These are phyloP conservation scores for Ganoderma meredithae DNA, from an alignment of 1,284 basidiomycete species.

Conservation along the genomic window DNA sequence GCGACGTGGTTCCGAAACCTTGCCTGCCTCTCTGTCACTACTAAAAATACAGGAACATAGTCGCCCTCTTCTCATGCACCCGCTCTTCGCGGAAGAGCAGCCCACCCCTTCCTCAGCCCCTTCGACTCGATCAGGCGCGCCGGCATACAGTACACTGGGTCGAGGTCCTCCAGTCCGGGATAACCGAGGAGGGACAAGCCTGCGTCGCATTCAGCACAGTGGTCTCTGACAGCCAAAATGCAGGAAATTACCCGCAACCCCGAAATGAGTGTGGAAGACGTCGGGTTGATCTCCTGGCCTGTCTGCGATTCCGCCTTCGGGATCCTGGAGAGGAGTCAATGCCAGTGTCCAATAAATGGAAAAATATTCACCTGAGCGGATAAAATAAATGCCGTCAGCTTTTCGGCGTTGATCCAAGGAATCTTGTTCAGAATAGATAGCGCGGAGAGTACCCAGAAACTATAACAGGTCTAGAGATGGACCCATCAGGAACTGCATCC, in stretches of 20 bases:
- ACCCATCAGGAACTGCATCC: constrained; percentile 1
- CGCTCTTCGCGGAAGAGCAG: constrained; percentile 53
- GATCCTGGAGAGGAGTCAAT: constrained; percentile 62
- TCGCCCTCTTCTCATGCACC: constrained; percentile 13
- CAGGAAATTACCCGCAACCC: constrained; percentile 77
- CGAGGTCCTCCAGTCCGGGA: constrained; percentile 81
- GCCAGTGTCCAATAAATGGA: constrained; percentile 4
- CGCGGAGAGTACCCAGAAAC: constrained; percentile 95
- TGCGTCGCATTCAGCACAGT: constrained; percentile 38
- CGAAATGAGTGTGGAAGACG: constrained; percentile 96
- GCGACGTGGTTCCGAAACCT: background rate
- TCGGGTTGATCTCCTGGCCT: constrained; percentile 93
- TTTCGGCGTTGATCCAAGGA: constrained; percentile 91
- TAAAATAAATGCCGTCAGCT: constrained; percentile 84
- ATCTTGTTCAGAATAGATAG: constrained; percentile 87
- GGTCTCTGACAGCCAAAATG: background rate
- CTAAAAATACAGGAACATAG: constrained; percentile 12
- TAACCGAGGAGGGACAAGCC: constrained; percentile 93
- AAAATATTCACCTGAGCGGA: constrained; percentile 76
- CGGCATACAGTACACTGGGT: constrained; percentile 98
- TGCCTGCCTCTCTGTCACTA: background rate
- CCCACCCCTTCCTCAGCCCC: constrained; percentile 77
- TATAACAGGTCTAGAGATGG: constrained; percentile 87
- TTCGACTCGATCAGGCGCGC: constrained; percentile 71
- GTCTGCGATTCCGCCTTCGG: constrained; percentile 96